Percentiles rank a stretch among this genome's conserved stretches.
Conservation (phyloP, 257 asterid species). For the Agastache rugosa region DNA sequence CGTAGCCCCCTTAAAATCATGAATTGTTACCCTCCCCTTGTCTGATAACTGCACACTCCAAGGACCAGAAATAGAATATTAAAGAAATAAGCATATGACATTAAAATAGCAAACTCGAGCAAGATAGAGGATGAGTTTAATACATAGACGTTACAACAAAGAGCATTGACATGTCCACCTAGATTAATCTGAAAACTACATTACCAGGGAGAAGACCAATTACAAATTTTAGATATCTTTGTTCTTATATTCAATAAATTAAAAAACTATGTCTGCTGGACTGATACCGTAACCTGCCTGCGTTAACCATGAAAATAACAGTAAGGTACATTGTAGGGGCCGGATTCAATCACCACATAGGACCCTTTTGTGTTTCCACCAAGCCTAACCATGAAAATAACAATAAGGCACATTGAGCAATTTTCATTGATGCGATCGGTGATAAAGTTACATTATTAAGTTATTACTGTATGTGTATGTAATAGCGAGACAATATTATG, state of each 20-base stretch:
- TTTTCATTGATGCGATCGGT: too few relatives aligned
- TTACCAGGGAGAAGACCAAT: not conserved
- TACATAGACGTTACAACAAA: constrained; percentile 8
- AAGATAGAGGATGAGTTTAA: constrained; percentile 13
- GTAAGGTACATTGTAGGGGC: not conserved
- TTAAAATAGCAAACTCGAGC: constrained; percentile 2
- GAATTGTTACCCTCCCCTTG: constrained; percentile 56
- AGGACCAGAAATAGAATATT: constrained; percentile 17
- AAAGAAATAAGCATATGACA: constrained; percentile 3
- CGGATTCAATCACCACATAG: not conserved
- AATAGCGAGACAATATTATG: too few relatives aligned
- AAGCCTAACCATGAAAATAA: too few relatives aligned
- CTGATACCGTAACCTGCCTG: constrained; percentile 2
- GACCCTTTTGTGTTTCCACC: not conserved
- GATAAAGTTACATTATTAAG: too few relatives aligned
- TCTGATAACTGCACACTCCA: constrained; percentile 54
- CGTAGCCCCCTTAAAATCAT: constrained; percentile 42
- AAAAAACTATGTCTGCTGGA: not conserved
- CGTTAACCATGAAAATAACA: not conserved
- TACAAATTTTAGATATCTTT: not conserved
- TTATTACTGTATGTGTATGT: too few relatives aligned
- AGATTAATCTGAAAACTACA: not conserved
- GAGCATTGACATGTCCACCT: not conserved
- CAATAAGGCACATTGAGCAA: too few relatives aligned
- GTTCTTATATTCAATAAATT: not conserved